These are phyloP conservation scores for Aspergillus puulaauensis DNA, from an alignment of 2,329 filamentous ascomycete genomes.

Conservation along the genomic window DNA sequence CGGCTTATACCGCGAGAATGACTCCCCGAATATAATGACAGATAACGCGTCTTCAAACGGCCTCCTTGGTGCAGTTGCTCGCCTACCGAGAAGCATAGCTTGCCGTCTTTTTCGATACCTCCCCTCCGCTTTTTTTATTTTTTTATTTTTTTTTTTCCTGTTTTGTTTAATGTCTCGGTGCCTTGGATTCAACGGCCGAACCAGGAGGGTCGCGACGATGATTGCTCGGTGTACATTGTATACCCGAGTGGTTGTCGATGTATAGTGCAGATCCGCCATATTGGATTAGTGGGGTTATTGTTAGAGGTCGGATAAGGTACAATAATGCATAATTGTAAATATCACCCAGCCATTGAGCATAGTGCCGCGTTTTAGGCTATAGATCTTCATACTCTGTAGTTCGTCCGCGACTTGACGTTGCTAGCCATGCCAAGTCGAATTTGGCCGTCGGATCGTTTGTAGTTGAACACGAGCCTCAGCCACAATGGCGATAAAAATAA, in stretches of 20 bases:
- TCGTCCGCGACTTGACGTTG: neutral
- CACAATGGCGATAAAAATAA: slow-evolving; percentile 4
- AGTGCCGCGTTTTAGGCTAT: neutral
- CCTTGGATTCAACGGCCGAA: slow-evolving; percentile 1
- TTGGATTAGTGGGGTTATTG: slow-evolving; percentile 7
- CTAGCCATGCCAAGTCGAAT: neutral
- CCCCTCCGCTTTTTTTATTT: neutral
- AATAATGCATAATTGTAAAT: slow-evolving; percentile 29
- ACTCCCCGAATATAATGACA: slow-evolving; percentile 12
- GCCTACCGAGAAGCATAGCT: neutral
- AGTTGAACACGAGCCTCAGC: neutral
- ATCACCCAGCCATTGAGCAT: neutral
- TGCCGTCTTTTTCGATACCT: neutral
- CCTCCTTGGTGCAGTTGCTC: slow-evolving; percentile 3
- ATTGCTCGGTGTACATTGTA: neutral
- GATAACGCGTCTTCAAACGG: slow-evolving; percentile 13
- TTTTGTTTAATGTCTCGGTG: neutral
- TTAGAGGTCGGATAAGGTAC: slow-evolving; percentile 10
- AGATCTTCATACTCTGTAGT: neutral
- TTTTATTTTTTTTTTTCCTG: neutral
- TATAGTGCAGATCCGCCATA: slow-evolving; percentile 6
- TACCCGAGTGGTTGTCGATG: neutral
- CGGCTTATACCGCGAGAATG: slow-evolving; percentile 20
- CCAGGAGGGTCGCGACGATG: neutral
- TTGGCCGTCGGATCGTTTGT: neutral